Evolutionary conservation across 768 basidiomycete genomes (phyloP).

Genomic region (Phanerodontia chrysosporium): DNA sequence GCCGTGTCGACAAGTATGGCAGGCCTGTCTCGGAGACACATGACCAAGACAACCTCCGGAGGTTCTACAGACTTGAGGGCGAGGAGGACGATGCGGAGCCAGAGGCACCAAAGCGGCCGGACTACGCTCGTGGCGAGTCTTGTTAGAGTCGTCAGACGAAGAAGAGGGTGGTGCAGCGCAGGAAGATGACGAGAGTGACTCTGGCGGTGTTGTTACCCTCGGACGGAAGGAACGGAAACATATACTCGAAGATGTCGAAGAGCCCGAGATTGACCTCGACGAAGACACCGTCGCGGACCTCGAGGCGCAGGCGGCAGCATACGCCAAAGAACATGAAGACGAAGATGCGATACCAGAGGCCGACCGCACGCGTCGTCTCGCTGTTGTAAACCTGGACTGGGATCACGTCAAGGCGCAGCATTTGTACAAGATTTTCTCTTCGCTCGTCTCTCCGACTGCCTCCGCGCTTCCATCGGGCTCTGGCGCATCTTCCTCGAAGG

Average conservation of each 20-base stretch:
- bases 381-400: conserved; percentile 97
- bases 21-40: conserved; percentile 62
- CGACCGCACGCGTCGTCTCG: conserved; percentile 65
- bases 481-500: conserved; percentile 8
- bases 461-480: conserved; percentile 24
- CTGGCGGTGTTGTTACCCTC: conserved; percentile 44
- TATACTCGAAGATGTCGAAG: conserved; percentile 37
- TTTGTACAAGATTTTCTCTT: conserved; percentile 89
- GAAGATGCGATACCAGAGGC: conserved; percentile 38
- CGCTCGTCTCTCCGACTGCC: conserved; percentile 63
- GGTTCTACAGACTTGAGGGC: conserved; percentile 73
- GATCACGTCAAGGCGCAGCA: conserved; percentile 89
- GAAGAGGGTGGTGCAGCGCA: conserved; percentile 40
- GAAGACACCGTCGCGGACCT: conserved; percentile 69
- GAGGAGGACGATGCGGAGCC: conserved; percentile 31
- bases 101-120: conserved; percentile 38
- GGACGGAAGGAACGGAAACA: conserved; percentile 44
- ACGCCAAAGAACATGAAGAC: conserved; percentile 40
- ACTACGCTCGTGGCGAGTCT: conserved; percentile 89
- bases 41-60: conserved; percentile 69
- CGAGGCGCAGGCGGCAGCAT: conserved; percentile 69
- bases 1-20: conserved; percentile 87
- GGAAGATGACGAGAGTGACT: conserved; percentile 40
- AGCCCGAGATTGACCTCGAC: conserved; percentile 71
- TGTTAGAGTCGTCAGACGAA: conserved; percentile 86